Percentiles rank a stretch among this genome's conserved stretches.
phyloP scores from a whole-genome alignment of 1,139 yeast species.

The Spathaspora sp. region DNA sequence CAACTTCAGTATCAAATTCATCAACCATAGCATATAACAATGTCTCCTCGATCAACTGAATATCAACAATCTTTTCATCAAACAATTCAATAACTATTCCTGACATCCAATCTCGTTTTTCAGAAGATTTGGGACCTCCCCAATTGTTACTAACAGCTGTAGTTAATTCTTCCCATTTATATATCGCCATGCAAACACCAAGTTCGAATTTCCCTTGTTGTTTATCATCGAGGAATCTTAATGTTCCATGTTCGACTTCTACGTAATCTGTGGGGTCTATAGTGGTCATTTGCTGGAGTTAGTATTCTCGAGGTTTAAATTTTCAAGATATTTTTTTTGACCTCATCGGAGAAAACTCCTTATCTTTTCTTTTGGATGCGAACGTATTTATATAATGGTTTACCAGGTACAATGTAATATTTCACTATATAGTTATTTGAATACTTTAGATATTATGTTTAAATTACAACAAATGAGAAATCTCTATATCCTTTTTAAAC shows the following conservation, averaged over 20 bases:
- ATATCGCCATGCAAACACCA: constrained; percentile 88
- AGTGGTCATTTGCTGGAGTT: constrained; percentile 1
- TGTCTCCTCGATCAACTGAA: constrained; percentile 80
- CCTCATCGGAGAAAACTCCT: too few species aligned
- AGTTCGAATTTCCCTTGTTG: constrained; percentile 85
- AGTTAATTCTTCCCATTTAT: constrained; percentile 84
- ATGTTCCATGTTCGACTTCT: constrained; percentile 39
- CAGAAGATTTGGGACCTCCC: constrained; percentile 94
- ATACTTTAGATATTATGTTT: too few species aligned
- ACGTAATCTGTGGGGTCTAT: constrained; percentile 50
- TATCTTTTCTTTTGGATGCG: too few species aligned
- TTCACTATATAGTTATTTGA: too few species aligned
- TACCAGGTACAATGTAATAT: too few species aligned
- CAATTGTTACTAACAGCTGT: constrained; percentile 94
- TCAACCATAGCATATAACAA: constrained; percentile 88
- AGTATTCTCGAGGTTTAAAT: too few species aligned
- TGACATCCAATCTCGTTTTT: constrained; percentile 93
- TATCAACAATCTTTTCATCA: constrained; percentile 64
- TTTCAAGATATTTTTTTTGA: background rate
- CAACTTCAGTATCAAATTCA: constrained; percentile 86
- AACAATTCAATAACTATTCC: constrained; percentile 82
- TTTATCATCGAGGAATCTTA: constrained; percentile 58
- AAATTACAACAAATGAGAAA: constrained; percentile 15
- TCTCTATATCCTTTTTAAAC: constrained; percentile 52
- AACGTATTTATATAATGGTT: too few species aligned